Evolutionary conservation across 257 asterid species (phyloP).

Genomic region (Asclepias syriaca): DNA sequence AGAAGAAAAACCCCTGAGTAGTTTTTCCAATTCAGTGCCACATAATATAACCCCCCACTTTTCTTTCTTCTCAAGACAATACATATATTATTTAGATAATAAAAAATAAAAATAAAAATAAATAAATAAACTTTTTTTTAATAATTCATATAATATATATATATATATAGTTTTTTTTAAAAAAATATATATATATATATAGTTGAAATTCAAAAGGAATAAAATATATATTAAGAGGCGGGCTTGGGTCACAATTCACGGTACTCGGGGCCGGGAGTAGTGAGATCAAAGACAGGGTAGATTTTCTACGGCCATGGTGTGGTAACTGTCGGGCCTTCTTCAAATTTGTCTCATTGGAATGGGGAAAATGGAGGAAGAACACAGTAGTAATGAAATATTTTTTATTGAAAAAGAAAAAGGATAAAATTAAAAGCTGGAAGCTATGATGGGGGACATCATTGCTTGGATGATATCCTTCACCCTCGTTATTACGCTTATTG

Average conservation of each 20-base stretch:
- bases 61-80: slow-evolving; percentile 21
- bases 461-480: slow-evolving; percentile 73
- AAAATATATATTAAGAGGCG: too few species aligned
- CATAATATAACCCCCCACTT: background rate
- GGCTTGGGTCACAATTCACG: too few species aligned
- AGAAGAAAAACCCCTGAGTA: background rate
- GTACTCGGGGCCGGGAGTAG: too few species aligned
- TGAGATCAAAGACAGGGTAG: too few species aligned
- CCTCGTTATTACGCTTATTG: slow-evolving; percentile 52
- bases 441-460: slow-evolving; percentile 52
- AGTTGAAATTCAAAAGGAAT: too few species aligned
- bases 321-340: background rate
- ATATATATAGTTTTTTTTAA: too few species aligned
- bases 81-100: too few species aligned
- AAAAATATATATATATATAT: too few species aligned
- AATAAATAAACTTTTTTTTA: too few species aligned
- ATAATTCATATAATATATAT: too few species aligned
- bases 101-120: too few species aligned
- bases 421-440: slow-evolving; percentile 7
- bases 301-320: background rate
- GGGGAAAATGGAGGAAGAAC: background rate
- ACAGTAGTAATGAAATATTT: background rate
- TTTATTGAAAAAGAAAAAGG: too few species aligned
- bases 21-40: background rate
- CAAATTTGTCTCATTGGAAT: background rate